Base-by-base conservation (phyloP, 2,329 filamentous ascomycete genomes). In the Xylaria polymorpha region DNA sequence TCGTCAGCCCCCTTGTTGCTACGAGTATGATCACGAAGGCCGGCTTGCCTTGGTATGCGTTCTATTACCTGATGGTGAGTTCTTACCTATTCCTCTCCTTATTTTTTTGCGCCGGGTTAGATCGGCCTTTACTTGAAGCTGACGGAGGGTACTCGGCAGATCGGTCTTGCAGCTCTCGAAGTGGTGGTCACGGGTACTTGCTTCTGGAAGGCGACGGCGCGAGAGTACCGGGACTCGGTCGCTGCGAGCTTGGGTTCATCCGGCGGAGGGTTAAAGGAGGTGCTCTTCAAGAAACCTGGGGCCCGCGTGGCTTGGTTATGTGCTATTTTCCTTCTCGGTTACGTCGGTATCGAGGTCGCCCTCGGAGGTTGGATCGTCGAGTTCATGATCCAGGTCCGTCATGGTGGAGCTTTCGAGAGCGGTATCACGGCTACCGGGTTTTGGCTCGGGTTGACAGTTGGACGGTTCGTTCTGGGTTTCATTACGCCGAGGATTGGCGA, bases 361-460 rank as follows among this genome's bases (percentile, higher is more conserved):
- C 85, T 94, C 0, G 91, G 92, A 22, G 93, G 93, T 5, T 96
- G 93, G 93, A 92, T 96, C 66, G 91, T 94, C 61, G 89, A 90
- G 5, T 95, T 96, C 79, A 95, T 96, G 92, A 89, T 93, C 32
- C 86, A 88, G 41, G 90, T 94, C 6, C 87, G 93, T 6, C 79
- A 89, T n/a, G 92, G 89, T 0, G 85, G 82, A 3, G 81, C 87
- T 0, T 94, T 94, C 73, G 87, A 88, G 0, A 89, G 89, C 32
- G 92, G 92, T 10, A 91, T 95, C 84, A 89, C 89, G 0, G 90
- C 90, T 0, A 94, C 92, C 1, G 92, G 92, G 0, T 95, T 94
- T 79, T 96, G 93, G 93, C 85, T 93, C 22, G 93, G 93, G 0
- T 85, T 96, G 70, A 93, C 92, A 0, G 80, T 93, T 1, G 93